These are phyloP conservation scores for Leccinum truebloodii DNA, from an alignment of 768 basidiomycete species.

Conservation along the genomic window DNA sequence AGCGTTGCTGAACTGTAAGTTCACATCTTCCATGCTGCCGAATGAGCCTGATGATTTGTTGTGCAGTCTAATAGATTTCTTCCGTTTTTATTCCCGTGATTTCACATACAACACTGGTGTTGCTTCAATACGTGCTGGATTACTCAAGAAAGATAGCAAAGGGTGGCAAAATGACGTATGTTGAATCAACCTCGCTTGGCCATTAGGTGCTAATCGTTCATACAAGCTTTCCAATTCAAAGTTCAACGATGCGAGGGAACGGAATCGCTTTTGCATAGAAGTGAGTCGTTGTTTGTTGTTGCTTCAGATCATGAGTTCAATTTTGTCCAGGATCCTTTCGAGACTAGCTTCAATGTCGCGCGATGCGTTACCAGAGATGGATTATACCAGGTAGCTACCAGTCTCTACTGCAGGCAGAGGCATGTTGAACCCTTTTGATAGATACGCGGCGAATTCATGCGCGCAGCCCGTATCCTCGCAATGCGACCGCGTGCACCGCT, in stretches of 20 bases:
- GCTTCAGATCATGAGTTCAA: conserved; percentile 1
- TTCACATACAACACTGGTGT: conserved; percentile 91
- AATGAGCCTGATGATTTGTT: conserved; percentile 10
- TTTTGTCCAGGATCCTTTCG: conserved; percentile 83
- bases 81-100: conserved; percentile 93
- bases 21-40: not conserved
- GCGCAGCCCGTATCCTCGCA: conserved; percentile 83
- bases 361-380: conserved; percentile 98
- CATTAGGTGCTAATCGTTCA: conserved; percentile 10
- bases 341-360: conserved; percentile 91
- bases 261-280: conserved; percentile 96
- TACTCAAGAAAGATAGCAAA: conserved; percentile 87
- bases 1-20: conserved; percentile 89
- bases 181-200: conserved; percentile 6
- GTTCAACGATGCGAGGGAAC: conserved; percentile 75
- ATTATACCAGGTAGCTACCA: conserved; percentile 71
- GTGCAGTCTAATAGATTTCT: conserved; percentile 93
- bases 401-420: not conserved
- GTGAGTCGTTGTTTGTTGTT: conserved; percentile 41
- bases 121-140: conserved; percentile 85
- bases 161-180: conserved; percentile 94
- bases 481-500: conserved; percentile 76
- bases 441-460: conserved; percentile 99
- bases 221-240: conserved; percentile 51
- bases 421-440: conserved; percentile 40